Base-by-base conservation (phyloP, 192 early-diverging fungal genomes). In the Kickxella alabastrina region DNA sequence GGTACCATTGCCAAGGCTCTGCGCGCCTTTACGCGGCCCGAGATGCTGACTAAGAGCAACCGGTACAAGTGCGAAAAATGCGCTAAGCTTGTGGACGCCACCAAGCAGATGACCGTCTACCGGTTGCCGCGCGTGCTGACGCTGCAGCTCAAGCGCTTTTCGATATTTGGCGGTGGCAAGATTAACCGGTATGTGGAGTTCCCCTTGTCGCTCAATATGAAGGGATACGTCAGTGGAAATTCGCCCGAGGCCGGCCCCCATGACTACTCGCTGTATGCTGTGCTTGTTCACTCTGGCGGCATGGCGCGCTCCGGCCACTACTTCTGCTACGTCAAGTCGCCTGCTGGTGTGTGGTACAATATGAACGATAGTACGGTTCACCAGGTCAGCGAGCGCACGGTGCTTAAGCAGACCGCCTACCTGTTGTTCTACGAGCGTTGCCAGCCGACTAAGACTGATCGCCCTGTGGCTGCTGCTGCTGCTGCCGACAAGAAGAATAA, bases 111-210 rank as follows among this genome's bases (percentile, higher is more conserved):
- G 79, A 83, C 86, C 0, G 75, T 95, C 13, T 79, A 88, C 36
- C 65, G 79, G 22, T 68, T 87, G 13, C 92, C 92, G 21, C 68
- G 76, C 28, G 75, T 87, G 22, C 54, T 95, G 28, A 83, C 75
- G 7, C 50, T 95, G 19, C 92, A 95, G 39, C 70, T 95, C 27
- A 95, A 95, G 69, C 79, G 92, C 14, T 95, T 95, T 58, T 85
- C 80, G 31, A 52, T 44, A 12, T 62, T 71, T 54, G 62, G 75
- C 29, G 83, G 83, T 32, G 74, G 79, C 17, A 95, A 95, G 75
- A 82, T 93, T 38, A 75, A 50, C 41, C 77, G 77, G 39, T 73
- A 68, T 28, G 65, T 93, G 35, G 57, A 62, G 31, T 93, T 87
- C 52, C 78, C 81, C 1, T 74, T 82, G 22, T 53, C 38, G 1